Conservation (phyloP, 495 filamentous ascomycete species). For the Staphylotrichum longicolle region DNA sequence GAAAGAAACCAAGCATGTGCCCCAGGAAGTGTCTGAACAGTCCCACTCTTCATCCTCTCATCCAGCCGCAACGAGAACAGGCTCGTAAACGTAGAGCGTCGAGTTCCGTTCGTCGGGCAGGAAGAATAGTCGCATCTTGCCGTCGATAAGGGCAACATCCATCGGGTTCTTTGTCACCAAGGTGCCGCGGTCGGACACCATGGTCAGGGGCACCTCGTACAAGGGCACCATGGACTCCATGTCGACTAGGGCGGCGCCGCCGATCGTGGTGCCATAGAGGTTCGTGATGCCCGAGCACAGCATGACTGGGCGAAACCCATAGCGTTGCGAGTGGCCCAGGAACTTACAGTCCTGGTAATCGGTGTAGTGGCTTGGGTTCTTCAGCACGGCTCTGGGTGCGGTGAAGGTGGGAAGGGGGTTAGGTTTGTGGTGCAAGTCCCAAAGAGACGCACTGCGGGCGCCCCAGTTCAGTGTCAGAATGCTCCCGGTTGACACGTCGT, state of each 20-base stretch:
- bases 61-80: constrained; percentile 1
- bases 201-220: constrained; percentile 37
- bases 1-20: background rate
- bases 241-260: constrained; percentile 41
- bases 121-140: constrained; percentile 38
- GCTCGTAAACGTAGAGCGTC: constrained; percentile 41
- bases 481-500: constrained; percentile 30
- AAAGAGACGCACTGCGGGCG: constrained; percentile 33
- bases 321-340: constrained; percentile 32
- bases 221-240: constrained; percentile 35
- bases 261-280: constrained; percentile 29
- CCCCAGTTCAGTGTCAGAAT: constrained; percentile 42
- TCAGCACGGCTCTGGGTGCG: constrained; percentile 18
- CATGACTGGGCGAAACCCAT: constrained; percentile 32
- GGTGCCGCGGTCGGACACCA: constrained; percentile 33
- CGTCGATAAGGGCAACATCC: constrained; percentile 37
- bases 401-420: constrained; percentile 30
- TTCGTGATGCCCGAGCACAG: constrained; percentile 38
- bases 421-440: constrained; percentile 29
- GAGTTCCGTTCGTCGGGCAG: constrained; percentile 39
- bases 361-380: constrained; percentile 34
- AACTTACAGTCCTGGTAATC: constrained; percentile 46
- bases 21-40: too few relatives aligned
- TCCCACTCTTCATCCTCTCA: too few relatives aligned
- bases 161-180: constrained; percentile 40